Conservation (phyloP, 73 alveolate species). For the Tetrahymena thermophila region DNA sequence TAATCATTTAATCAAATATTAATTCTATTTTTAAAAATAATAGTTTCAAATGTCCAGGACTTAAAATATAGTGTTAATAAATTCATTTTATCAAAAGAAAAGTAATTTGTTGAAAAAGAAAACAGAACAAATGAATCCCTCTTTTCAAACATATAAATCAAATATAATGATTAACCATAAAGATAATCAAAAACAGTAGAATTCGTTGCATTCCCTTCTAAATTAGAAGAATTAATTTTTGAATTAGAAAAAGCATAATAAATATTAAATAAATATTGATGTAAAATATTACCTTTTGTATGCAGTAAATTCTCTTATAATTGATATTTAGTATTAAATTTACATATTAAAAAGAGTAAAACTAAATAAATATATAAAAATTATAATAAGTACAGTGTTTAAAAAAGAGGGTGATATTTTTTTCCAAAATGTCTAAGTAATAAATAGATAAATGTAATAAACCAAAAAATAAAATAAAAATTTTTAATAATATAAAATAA, state of each 20-base stretch:
- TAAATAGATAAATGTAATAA: too few species aligned
- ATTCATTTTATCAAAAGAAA: slow-evolving; percentile 20
- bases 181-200: background rate
- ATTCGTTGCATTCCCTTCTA: slow-evolving; percentile 17
- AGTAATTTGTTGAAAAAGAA: slow-evolving; percentile 3
- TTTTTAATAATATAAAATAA: too few species aligned
- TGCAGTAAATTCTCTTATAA: too few species aligned
- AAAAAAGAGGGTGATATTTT: too few species aligned
- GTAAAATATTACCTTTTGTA: background rate
- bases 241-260: slow-evolving; percentile 26
- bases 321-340: too few species aligned
- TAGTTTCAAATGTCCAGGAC: slow-evolving; percentile 14
- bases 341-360: too few species aligned
- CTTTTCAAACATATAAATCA: slow-evolving; percentile 10
- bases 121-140: slow-evolving; percentile 4
- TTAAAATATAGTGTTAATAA: slow-evolving; percentile 32
- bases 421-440: too few species aligned
- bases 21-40: background rate
- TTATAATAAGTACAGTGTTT: too few species aligned
- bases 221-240: slow-evolving; percentile 7
- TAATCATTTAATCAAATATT: background rate
- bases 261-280: slow-evolving; percentile 19
- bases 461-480: too few species aligned
- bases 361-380: too few species aligned
- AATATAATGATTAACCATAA: background rate